These are phyloP conservation scores for Penicillium sp. DNA, from an alignment of 2,329 filamentous ascomycete species.

Conservation along the genomic window DNA sequence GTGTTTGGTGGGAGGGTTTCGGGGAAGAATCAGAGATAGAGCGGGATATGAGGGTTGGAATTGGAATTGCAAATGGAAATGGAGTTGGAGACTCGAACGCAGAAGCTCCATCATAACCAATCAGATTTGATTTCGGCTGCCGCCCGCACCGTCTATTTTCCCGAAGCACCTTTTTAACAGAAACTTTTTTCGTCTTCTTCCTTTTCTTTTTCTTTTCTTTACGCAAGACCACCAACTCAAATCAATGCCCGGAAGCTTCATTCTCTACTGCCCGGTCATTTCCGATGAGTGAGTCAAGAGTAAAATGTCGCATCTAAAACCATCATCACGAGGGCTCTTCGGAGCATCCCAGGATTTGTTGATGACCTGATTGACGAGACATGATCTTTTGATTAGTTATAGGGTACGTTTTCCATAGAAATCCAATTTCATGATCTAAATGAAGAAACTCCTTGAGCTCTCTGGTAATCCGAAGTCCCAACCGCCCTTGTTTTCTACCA, in stretches of 20 bases:
- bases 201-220: constrained; percentile 39
- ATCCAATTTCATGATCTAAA: constrained; percentile 11
- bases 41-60: not conserved
- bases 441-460: constrained; percentile 42
- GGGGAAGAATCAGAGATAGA: not conserved
- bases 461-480: constrained; percentile 50
- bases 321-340: constrained; percentile 66
- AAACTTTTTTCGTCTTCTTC: constrained; percentile 11
- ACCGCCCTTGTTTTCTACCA: constrained; percentile 32
- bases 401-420: constrained; percentile 20
- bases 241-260: constrained; percentile 65
- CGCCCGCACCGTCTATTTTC: constrained; percentile 35
- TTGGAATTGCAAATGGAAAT: not conserved
- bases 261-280: constrained; percentile 64
- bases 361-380: constrained; percentile 50
- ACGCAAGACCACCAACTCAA: constrained; percentile 69
- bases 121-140: constrained; percentile 25
- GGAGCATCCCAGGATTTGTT: constrained; percentile 45
- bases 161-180: constrained; percentile 15
- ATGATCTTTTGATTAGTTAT: constrained; percentile 18
- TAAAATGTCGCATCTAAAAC: constrained; percentile 73
- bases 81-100: constrained; percentile 30
- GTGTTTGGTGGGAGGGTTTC: not conserved
- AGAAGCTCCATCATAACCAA: constrained; percentile 27
- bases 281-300: constrained; percentile 73